Evolutionary conservation across 106 monocot species (phyloP).

Genomic region (Dactylorhiza incarnata): DNA sequence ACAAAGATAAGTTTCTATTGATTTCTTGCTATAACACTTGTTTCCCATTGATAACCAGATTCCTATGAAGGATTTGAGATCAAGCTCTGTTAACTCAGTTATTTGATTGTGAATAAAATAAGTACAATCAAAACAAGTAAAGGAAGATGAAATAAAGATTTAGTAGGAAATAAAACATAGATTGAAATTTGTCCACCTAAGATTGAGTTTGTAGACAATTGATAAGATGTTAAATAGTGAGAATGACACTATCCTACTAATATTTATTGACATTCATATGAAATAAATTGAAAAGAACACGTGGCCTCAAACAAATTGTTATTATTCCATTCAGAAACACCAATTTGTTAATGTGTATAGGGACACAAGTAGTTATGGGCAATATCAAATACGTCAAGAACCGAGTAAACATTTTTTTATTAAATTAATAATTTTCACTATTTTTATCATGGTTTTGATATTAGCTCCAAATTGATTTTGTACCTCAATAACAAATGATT

Average conservation of each 20-base stretch:
- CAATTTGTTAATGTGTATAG: too few species aligned
- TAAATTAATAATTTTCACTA: too few species aligned
- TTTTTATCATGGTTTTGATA: too few species aligned
- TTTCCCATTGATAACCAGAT: background rate
- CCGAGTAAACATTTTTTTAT: too few species aligned
- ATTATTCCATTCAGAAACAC: background rate
- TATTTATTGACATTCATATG: conserved; percentile 2
- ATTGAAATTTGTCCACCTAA: background rate
- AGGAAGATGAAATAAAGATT: background rate
- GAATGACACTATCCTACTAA: background rate
- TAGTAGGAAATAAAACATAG: background rate
- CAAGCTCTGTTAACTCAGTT: background rate
- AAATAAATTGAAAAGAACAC: background rate
- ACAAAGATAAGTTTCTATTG: background rate
- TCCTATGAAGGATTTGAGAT: background rate
- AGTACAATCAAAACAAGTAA: background rate
- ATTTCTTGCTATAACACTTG: background rate
- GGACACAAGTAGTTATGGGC: too few species aligned
- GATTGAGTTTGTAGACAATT: background rate
- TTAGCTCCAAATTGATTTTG: too few species aligned
- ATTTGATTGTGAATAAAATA: background rate
- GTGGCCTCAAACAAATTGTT: background rate
- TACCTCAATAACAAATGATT: too few species aligned
- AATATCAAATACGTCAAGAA: too few species aligned
- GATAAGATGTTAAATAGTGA: background rate